Conservation (phyloP, 768 basidiomycete species). For the Rossbeevera mucosa region DNA sequence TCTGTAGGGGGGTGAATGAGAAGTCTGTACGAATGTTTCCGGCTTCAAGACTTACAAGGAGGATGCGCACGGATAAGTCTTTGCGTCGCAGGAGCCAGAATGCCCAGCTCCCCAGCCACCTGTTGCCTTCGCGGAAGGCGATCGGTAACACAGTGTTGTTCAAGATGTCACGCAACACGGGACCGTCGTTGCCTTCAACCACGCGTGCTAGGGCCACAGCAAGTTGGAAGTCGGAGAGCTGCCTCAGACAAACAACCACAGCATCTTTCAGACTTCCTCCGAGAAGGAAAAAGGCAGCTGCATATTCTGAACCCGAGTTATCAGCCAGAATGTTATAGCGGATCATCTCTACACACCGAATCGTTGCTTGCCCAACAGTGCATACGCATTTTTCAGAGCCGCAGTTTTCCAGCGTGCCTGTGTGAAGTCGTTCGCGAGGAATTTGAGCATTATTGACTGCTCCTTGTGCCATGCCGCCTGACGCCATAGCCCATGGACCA, state of each 20-base stretch:
- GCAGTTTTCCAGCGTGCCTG: conserved; percentile 85
- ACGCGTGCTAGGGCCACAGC: conserved; percentile 84
- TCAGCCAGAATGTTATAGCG: conserved; percentile 2
- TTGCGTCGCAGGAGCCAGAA: conserved; percentile 90
- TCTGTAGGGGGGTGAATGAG: conserved; percentile 37
- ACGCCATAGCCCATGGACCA: conserved; percentile 93
- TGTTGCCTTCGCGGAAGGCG: conserved; percentile 83
- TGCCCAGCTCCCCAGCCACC: conserved; percentile 94
- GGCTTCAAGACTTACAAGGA: conserved; percentile 57
- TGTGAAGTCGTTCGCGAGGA: conserved; percentile 85
- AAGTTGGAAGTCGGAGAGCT: conserved; percentile 86
- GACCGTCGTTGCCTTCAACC: conserved; percentile 79
- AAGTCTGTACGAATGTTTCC: background rate
- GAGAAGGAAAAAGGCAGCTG: conserved; percentile 96
- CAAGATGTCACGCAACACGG: conserved; percentile 66
- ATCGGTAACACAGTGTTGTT: conserved; percentile 73
- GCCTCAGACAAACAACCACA: conserved; percentile 82
- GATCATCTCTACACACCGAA: conserved; percentile 59
- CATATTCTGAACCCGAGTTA: conserved; percentile 65
- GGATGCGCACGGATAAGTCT: conserved; percentile 84
- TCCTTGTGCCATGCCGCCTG: conserved; percentile 94
- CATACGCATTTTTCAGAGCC: conserved; percentile 94
- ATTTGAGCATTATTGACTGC: conserved; percentile 84
- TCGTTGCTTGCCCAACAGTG: conserved; percentile 82
- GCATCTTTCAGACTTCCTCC: conserved; percentile 88